Conservation (phyloP, 1,139 yeast species). For the Hyphopichia khmerensis region DNA sequence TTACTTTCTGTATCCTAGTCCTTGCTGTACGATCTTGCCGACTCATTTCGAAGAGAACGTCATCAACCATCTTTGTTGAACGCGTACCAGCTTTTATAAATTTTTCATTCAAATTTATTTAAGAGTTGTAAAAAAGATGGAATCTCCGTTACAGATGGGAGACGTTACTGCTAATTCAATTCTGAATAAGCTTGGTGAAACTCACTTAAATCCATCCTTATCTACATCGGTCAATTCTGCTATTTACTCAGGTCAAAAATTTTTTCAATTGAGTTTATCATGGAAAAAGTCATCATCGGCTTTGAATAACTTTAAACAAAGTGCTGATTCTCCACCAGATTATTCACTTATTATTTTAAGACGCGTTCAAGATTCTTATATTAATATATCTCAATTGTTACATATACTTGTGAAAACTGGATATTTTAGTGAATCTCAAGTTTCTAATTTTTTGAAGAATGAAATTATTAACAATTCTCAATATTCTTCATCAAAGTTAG, state of each 20-base stretch:
- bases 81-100: too few species aligned
- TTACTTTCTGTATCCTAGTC: too few species aligned
- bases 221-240: conserved; percentile 28
- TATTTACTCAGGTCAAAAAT: conserved; percentile 37
- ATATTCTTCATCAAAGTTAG: conserved; percentile 12
- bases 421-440: conserved; percentile 23
- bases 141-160: conserved; percentile 46
- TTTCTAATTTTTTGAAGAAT: conserved; percentile 29
- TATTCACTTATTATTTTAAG: conserved; percentile 28
- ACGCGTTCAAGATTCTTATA: conserved; percentile 45
- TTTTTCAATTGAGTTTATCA: conserved; percentile 33
- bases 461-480: conserved; percentile 35
- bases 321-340: conserved; percentile 8
- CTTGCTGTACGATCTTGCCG: too few species aligned
- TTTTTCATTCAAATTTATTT: too few species aligned
- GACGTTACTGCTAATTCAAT: conserved; percentile 46
- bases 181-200: conserved; percentile 33
- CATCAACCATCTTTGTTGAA: too few species aligned
- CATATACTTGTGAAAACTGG: conserved; percentile 31
- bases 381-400: conserved; percentile 42
- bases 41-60: too few species aligned
- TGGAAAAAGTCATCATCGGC: neutral
- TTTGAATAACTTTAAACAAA: too few species aligned
- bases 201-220: conserved; percentile 29
- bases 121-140: conserved; percentile 24